Conservation (phyloP, 2,329 filamentous ascomycete species). For the Sporothrix mexicana region DNA sequence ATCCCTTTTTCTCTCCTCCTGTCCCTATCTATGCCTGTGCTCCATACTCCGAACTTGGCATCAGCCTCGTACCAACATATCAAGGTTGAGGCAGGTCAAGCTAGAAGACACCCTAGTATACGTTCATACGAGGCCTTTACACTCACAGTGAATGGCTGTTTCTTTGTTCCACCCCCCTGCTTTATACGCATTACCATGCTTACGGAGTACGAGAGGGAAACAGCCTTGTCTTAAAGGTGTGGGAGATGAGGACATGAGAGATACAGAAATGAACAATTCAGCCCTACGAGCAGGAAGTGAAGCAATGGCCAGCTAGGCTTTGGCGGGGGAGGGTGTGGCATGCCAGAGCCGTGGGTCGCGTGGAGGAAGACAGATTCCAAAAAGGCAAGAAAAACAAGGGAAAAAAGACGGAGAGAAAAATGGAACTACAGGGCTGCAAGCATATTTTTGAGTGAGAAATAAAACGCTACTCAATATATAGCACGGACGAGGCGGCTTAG, state of each 20-base stretch:
- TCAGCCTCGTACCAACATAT: neutral
- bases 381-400: neutral
- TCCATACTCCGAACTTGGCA: slow-evolving; percentile 7
- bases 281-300: slow-evolving; percentile 30
- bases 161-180: neutral
- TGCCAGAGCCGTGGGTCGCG: neutral
- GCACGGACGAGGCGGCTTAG: no score
- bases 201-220: neutral
- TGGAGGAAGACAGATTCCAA: neutral
- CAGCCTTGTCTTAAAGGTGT: neutral
- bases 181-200: neutral
- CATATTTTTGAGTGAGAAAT: neutral
- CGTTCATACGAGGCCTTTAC: neutral
- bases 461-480: no score
- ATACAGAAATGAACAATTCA: slow-evolving; percentile 28
- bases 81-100: neutral
- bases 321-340: slow-evolving; percentile 10
- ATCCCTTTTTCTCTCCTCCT: neutral
- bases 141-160: neutral
- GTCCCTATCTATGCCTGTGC: neutral
- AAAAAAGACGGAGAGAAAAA: neutral
- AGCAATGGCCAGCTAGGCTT: neutral
- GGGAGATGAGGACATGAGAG: neutral
- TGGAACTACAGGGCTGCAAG: neutral
- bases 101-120: neutral